Percentiles rank a stretch among this genome's conserved stretches.
Evolutionary conservation across 2,329 filamentous ascomycete species (phyloP).

Genomic region (Colletotrichum sp.): DNA sequence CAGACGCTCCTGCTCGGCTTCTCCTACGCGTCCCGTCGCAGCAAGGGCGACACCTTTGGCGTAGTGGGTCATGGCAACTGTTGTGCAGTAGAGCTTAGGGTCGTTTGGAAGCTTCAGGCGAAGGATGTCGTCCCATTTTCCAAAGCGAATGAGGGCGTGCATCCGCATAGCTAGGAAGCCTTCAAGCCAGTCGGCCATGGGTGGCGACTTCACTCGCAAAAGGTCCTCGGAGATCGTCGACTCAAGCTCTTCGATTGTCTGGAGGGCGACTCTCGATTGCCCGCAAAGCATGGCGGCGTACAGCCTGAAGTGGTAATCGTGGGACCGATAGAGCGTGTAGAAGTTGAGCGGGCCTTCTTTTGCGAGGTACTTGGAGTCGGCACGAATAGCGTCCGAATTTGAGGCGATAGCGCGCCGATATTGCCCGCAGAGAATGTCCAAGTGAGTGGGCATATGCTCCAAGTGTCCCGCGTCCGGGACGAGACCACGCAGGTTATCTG

Average conservation of each 20-base stretch:
- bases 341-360: slow-evolving; percentile 69
- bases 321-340: slow-evolving; percentile 77
- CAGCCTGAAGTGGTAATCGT: slow-evolving; percentile 77
- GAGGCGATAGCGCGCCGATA: slow-evolving; percentile 70
- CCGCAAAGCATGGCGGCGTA: slow-evolving; percentile 82
- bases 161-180: slow-evolving; percentile 70
- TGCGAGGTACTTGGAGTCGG: slow-evolving; percentile 70
- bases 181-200: slow-evolving; percentile 83
- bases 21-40: slow-evolving; percentile 56
- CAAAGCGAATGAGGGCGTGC: slow-evolving; percentile 76
- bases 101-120: slow-evolving; percentile 62
- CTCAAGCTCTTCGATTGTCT: slow-evolving; percentile 65
- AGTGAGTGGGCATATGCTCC: slow-evolving; percentile 78
- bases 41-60: slow-evolving; percentile 71
- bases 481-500: slow-evolving; percentile 66
- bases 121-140: slow-evolving; percentile 71
- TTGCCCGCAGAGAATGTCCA: slow-evolving; percentile 76
- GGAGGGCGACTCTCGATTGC: slow-evolving; percentile 64
- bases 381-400: slow-evolving; percentile 69
- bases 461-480: slow-evolving; percentile 75
- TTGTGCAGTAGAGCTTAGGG: slow-evolving; percentile 67
- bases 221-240: slow-evolving; percentile 66
- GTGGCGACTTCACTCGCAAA: slow-evolving; percentile 67
- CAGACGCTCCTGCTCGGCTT: slow-evolving; percentile 56
- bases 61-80: slow-evolving; percentile 72